Conservation (phyloP, 371 early-diverging fungal genomes). For the Conidiobolus incongruus region DNA sequence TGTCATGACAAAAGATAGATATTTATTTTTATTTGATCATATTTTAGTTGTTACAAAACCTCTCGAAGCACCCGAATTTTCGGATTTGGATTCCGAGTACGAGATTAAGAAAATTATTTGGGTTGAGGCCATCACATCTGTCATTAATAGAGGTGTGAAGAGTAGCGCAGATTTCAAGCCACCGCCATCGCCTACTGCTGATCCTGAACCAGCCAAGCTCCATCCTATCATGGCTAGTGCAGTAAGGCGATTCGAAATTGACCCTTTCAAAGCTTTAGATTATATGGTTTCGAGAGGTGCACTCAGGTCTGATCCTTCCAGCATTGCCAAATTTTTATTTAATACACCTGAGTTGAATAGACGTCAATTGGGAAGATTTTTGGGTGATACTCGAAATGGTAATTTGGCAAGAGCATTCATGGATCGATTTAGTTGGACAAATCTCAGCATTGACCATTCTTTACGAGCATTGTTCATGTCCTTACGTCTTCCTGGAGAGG, state of each 20-base stretch:
- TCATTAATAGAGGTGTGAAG: constrained; percentile 14
- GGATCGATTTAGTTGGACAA: constrained; percentile 33
- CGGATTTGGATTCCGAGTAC: constrained; percentile 5
- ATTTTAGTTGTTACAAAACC: constrained; percentile 45
- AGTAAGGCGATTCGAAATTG: constrained; percentile 31
- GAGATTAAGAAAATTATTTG: constrained; percentile 25
- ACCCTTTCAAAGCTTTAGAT: constrained; percentile 32
- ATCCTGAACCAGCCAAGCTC: constrained; percentile 10
- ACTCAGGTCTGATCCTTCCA: constrained; percentile 31
- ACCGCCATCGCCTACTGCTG: not conserved
- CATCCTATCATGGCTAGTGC: constrained; percentile 25
- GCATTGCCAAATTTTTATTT: constrained; percentile 50
- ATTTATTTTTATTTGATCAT: constrained; percentile 50
- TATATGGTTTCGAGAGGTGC: constrained; percentile 38
- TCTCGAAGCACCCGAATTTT: not conserved
- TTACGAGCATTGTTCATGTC: constrained; percentile 44
- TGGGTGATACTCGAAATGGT: constrained; percentile 14
- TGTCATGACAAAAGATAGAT: constrained; percentile 36
- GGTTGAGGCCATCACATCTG: constrained; percentile 14
- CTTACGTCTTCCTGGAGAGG: constrained; percentile 31
- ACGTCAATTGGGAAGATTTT: constrained; percentile 31
- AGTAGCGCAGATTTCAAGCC: not conserved
- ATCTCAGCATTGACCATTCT: constrained; percentile 46
- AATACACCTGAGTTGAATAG: constrained; percentile 47
- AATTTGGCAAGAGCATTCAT: constrained; percentile 42